Percentiles rank a stretch among this genome's conserved stretches.
Evolutionary conservation across 257 asterid species (phyloP).

Genomic region (Nicotiana sylvestris): DNA sequence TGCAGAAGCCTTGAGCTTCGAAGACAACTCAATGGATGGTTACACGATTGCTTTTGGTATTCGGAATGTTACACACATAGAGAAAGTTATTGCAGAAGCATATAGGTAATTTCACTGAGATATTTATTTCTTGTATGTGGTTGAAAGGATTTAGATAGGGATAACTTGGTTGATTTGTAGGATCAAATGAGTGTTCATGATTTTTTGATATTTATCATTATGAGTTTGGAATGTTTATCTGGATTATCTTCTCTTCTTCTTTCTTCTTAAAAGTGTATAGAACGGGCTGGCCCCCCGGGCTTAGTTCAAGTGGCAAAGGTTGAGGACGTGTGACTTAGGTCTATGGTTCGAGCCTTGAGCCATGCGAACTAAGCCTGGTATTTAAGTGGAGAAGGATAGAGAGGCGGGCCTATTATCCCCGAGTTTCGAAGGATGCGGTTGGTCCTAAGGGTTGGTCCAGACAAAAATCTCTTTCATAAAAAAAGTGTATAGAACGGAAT

Average conservation of each 20-base stretch:
- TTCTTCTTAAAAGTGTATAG: neutral
- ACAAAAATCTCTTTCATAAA: too few species aligned
- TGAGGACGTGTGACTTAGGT: too few species aligned
- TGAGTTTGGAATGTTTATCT: neutral
- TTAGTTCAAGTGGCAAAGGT: too few species aligned
- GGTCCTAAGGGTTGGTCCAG: too few species aligned
- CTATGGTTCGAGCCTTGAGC: too few species aligned
- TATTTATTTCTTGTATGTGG: neutral
- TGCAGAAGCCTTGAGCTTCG: conserved; percentile 80
- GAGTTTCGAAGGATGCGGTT: too few species aligned
- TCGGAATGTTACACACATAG: conserved; percentile 90
- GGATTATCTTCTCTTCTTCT: neutral
- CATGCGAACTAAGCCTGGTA: too few species aligned
- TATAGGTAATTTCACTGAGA: conserved; percentile 45
- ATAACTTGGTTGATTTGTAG: neutral
- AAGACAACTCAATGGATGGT: conserved; percentile 79
- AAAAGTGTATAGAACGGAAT: neutral
- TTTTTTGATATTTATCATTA: neutral
- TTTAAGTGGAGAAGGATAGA: too few species aligned
- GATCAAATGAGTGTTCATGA: neutral
- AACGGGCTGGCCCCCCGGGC: too few species aligned
- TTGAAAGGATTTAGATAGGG: neutral
- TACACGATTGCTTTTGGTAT: conserved; percentile 97
- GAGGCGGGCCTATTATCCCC: too few species aligned
- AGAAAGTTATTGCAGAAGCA: conserved; percentile 88